Conservation (phyloP, 257 asterid species). For the Solanum piurae region DNA sequence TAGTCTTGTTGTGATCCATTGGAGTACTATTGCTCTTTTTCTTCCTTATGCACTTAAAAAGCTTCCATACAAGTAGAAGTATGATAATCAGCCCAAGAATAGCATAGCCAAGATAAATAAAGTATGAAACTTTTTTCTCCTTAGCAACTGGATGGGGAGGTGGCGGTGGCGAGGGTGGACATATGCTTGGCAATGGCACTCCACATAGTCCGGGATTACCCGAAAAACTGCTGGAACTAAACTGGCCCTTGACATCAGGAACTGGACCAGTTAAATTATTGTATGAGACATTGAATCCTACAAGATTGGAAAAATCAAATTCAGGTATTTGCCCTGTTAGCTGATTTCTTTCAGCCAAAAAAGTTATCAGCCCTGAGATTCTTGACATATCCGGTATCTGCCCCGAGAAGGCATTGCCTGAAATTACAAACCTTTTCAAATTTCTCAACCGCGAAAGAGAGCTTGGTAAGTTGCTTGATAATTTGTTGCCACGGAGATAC, state of each 20-base stretch:
- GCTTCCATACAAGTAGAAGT: conserved; percentile 13
- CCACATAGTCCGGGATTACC: conserved; percentile 66
- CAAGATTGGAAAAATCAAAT: conserved; percentile 45
- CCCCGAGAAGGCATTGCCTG: conserved; percentile 50
- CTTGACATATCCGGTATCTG: conserved; percentile 42
- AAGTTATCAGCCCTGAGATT: conserved; percentile 55
- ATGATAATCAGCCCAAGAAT: conserved; percentile 31
- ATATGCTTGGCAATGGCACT: conserved; percentile 22
- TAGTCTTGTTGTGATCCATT: conserved; percentile 13
- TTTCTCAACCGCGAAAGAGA: conserved; percentile 34
- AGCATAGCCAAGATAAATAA: conserved; percentile 53
- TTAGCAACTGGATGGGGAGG: not conserved
- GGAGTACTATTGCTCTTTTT: not conserved
- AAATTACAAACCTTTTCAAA: conserved; percentile 37
- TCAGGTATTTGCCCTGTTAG: conserved; percentile 39
- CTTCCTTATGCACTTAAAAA: conserved; percentile 3
- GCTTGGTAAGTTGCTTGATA: conserved; percentile 41
- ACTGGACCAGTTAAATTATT: conserved; percentile 46
- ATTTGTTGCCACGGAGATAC: conserved; percentile 30
- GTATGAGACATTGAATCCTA: conserved; percentile 52
- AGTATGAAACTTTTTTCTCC: conserved; percentile 16
- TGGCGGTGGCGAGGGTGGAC: conserved; percentile 31
- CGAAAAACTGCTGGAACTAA: conserved; percentile 27
- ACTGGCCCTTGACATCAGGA: conserved; percentile 33
- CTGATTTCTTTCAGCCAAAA: conserved; percentile 40